Evolutionary conservation across 768 basidiomycete genomes (phyloP), one percentile per base, ranked within the genome.

Genomic region (Pleurotus ostreatus): DNA sequence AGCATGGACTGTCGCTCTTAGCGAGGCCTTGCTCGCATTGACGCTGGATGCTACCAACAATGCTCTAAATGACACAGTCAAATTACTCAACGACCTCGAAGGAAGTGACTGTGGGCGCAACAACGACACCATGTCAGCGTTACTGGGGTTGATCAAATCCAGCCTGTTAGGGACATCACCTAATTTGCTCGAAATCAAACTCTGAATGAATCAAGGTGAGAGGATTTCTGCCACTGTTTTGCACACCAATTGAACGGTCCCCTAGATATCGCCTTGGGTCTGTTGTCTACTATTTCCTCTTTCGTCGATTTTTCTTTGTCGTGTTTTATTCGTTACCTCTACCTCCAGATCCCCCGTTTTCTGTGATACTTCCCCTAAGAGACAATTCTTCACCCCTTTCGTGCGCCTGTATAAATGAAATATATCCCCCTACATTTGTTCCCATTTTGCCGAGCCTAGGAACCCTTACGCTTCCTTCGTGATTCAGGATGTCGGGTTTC

Each of bases 81-180:
- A 39, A 22, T 22, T 53, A 12, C 51, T 53, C 9, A 37, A 53
- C 39, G 51, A 53, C 39, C 51, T 53, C 38, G 39, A 53, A 5
- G 37, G 37, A 41, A 39, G 51, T n/a, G 51, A 39, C 11, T 53
- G 39, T 23, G 39, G 4, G n/a, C 16, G 22, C 12, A 8, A 53
- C 20, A 6, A 41, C 20, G 34, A 39, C 12, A 41, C 51, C 3
- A 53, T 41, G 51, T 40, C 51, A 11, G 23, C 51, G 16, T 39
- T 53, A n/a, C 22, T 53, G 20, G 51, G 51, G 2, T 23, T 53
- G n/a, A 9, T 44, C n/a, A 39, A 53, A 20, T 53, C 51, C 5
- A 53, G 51, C n/a, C 23, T 53, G 22, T n/a, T 53, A n/a, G 51
- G 51, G 13, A 53, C 39, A n/a, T 53, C 51, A 13, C 15, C 13